Conservation (phyloP, 2,329 filamentous ascomycete species). For the Triangularia verruculosa region DNA sequence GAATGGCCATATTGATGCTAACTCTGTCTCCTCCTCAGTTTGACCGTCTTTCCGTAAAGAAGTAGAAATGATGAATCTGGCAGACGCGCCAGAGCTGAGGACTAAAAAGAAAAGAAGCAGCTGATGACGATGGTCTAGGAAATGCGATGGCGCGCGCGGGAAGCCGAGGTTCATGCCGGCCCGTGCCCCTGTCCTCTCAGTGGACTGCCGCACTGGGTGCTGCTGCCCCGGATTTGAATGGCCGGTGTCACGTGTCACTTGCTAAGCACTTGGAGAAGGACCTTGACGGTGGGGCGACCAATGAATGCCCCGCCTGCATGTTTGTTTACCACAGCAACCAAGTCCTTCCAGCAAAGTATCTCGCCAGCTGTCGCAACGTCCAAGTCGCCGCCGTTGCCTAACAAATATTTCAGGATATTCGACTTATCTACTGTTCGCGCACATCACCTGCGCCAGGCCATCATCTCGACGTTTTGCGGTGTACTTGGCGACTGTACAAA, state of each 20-base stretch:
- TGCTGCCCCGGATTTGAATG: conserved; percentile 17
- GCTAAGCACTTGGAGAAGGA: background rate
- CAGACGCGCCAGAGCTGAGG: background rate
- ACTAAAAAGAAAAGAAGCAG: conserved; percentile 4
- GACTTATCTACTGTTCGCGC: background rate
- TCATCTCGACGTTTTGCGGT: background rate
- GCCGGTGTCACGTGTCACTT: conserved; percentile 16
- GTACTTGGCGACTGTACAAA: background rate
- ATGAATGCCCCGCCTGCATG: conserved; percentile 20
- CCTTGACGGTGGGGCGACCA: conserved; percentile 2
- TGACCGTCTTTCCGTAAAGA: conserved; percentile 7
- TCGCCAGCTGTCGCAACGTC: background rate
- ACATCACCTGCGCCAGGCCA: background rate
- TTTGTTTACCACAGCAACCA: conserved; percentile 29
- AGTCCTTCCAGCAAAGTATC: background rate
- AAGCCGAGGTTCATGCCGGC: conserved; percentile 25
- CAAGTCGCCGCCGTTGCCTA: background rate
- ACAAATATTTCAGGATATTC: background rate
- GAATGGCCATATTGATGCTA: conserved; percentile 67
- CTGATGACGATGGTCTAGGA: conserved; percentile 26
- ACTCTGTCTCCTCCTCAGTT: conserved; percentile 6
- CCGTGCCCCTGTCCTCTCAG: background rate
- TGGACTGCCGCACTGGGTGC: conserved; percentile 2
- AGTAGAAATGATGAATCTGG: conserved; percentile 1
- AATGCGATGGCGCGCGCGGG: conserved; percentile 25